Conservation (phyloP, 2,329 filamentous ascomycete genomes). For the Arthrobotrys pseudoclavata region DNA sequence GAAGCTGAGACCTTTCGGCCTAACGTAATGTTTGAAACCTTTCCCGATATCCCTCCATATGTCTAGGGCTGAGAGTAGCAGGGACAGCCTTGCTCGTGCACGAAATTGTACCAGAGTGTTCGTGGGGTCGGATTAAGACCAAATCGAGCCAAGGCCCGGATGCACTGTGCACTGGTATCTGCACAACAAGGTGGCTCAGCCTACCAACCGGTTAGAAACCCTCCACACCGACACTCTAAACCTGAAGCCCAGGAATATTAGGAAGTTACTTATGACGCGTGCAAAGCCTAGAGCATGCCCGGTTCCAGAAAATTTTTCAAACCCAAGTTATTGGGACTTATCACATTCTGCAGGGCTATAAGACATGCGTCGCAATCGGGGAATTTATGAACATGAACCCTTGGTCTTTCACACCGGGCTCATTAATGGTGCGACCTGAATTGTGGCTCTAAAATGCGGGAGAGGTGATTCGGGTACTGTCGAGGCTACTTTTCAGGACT, state of each 20-base stretch:
- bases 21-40: constrained; percentile 26
- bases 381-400: constrained; percentile 43
- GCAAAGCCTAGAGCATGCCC: constrained; percentile 27
- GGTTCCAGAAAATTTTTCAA: constrained; percentile 43
- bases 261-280: constrained; percentile 21
- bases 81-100: constrained; percentile 50
- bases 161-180: constrained; percentile 28
- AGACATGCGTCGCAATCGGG: constrained; percentile 58
- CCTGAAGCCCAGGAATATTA: constrained; percentile 20
- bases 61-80: constrained; percentile 46
- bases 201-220: constrained; percentile 23
- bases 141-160: constrained; percentile 57
- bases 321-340: constrained; percentile 57
- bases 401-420: constrained; percentile 25
- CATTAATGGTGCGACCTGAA: constrained; percentile 52
- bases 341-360: constrained; percentile 48
- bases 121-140: constrained; percentile 45
- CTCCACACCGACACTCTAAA: constrained; percentile 7
- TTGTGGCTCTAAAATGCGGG: constrained; percentile 31
- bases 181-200: constrained; percentile 45
- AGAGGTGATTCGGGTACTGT: constrained; percentile 37
- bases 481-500: constrained; percentile 39
- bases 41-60: constrained; percentile 5
- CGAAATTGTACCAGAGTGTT: constrained; percentile 11
- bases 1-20: constrained; percentile 2